Evolutionary conservation across 169 alveolate genomes (phyloP), one percentile per base, ranked within the genome.

Genomic region (Toxoplasma gondii): DNA sequence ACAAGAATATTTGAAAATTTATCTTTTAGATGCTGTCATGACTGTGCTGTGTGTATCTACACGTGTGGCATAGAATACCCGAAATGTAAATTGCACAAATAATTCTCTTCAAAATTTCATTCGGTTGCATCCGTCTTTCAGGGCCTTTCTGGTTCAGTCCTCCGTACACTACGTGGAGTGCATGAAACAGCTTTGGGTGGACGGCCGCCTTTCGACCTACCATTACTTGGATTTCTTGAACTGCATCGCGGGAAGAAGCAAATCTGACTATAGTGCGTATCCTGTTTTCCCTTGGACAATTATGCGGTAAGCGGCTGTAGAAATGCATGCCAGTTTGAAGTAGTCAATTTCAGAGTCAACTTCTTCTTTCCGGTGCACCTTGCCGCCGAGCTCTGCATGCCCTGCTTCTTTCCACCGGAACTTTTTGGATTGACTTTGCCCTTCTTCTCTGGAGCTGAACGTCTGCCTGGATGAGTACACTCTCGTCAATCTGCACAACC

Each of bases 281-380:
- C 99, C 99, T 19, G 98, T 99, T 10, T 98, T 98, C 94, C 99
- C 99, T 7, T 99, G 99, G 99, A 97, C 99, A 31, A 88, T 99
- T 5, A 93, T 97, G 29, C 98, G 98, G 92, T 98, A 98, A 95
- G 94, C 69, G 58, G 58, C 58, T 49, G 12, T 49, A 49, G 58
- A 67, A 22, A 78, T 78, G 41, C 39, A 78, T 36, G 43, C 29
- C 45, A 54, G 45, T 44, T 38, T 39, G 39, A 49, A 49, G 58
- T 49, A 49, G 58, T 17, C 82, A 7, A 69, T 22, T 17, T 69
- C 94, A 49, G 58, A 49, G 12, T 49, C 12, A 78, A 53, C 91
- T 87, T 9, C 49, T 58, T 49, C 58, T 49, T 49, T 49, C 58
- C 58, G 4, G 12, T 49, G 58, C 12, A 49, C 58, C 12, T 4